Evolutionary conservation across 768 basidiomycete genomes (phyloP).

Genomic region (Galerina sulciceps): DNA sequence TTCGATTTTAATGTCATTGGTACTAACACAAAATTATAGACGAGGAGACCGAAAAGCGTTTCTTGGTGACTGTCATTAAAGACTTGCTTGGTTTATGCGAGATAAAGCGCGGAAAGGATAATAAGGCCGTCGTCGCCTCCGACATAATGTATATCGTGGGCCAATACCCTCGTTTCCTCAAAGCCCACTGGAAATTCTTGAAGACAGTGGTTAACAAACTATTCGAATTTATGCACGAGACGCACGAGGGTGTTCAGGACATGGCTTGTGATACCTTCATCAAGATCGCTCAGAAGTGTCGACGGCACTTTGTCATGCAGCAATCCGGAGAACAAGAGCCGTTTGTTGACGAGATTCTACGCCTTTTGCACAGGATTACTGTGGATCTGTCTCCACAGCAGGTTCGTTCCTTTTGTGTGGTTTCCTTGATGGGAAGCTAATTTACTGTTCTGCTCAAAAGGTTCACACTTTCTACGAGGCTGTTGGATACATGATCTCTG

Average conservation of each 20-base stretch:
- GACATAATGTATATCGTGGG: conserved; percentile 99
- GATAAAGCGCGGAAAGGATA: conserved; percentile 99
- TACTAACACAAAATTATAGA: conserved; percentile 49
- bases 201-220: conserved; percentile 99
- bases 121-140: conserved; percentile 97
- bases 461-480: conserved; percentile 99
- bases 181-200: conserved; percentile 99
- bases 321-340: conserved; percentile 97
- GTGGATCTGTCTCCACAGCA: conserved; percentile 94
- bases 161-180: conserved; percentile 98
- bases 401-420: conserved; percentile 33
- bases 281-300: conserved; percentile 99
- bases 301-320: conserved; percentile 98
- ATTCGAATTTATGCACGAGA: conserved; percentile 99
- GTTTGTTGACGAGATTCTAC: conserved; percentile 96
- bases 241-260: conserved; percentile 99
- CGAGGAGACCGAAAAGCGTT: conserved; percentile 98
- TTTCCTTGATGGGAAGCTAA: conserved; percentile 22
- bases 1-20: not conserved
- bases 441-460: conserved; percentile 23
- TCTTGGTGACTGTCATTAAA: conserved; percentile 98
- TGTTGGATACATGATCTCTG: conserved; percentile 98
- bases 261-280: conserved; percentile 99
- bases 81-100: conserved; percentile 97
- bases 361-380: conserved; percentile 90